These are phyloP conservation scores for Podospora conica DNA, from an alignment of 495 filamentous ascomycete genomes.

Conservation along the genomic window DNA sequence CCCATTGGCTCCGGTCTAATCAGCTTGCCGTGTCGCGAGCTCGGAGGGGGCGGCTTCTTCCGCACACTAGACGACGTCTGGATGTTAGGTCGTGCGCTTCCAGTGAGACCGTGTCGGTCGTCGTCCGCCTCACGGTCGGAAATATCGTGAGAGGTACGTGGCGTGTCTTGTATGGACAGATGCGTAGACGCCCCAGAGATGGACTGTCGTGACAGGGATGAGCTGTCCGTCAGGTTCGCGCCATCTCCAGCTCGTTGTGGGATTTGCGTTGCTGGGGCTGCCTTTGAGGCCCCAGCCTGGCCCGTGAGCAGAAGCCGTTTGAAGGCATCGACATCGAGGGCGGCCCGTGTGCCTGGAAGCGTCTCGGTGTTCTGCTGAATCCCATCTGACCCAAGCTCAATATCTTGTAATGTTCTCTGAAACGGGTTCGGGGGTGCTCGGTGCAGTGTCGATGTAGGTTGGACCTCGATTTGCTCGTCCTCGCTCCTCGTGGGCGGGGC, in stretches of 20 bases:
- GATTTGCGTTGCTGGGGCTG: slow-evolving; percentile 8
- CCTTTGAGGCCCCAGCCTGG: slow-evolving; percentile 30
- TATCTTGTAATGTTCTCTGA: slow-evolving; percentile 39
- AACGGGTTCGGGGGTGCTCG: slow-evolving; percentile 46
- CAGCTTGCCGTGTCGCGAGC: slow-evolving; percentile 62
- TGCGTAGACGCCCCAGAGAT: slow-evolving; percentile 30
- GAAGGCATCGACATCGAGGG: slow-evolving; percentile 58
- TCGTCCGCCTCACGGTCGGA: slow-evolving; percentile 37
- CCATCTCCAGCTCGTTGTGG: slow-evolving; percentile 27
- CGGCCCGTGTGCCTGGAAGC: slow-evolving; percentile 27
- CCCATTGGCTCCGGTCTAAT: slow-evolving; percentile 42
- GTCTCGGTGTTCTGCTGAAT: slow-evolving; percentile 14
- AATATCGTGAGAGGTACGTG: slow-evolving; percentile 42
- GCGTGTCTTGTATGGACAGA: slow-evolving; percentile 34
- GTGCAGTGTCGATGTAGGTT: slow-evolving; percentile 3
- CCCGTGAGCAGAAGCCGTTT: slow-evolving; percentile 56
- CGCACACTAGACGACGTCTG: slow-evolving; percentile 31
- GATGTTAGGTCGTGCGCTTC: slow-evolving; percentile 29
- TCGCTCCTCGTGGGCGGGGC: background rate
- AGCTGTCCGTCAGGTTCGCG: slow-evolving; percentile 43
- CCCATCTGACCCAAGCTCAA: slow-evolving; percentile 30
- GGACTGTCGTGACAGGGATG: slow-evolving; percentile 43
- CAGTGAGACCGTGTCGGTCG: slow-evolving; percentile 26
- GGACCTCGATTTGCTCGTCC: background rate
- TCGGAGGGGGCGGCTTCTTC: slow-evolving; percentile 51